Percentiles rank a stretch among this genome's conserved stretches.
Evolutionary conservation across 75 land plant genomes (phyloP).

Genomic region (Picea glauca): DNA sequence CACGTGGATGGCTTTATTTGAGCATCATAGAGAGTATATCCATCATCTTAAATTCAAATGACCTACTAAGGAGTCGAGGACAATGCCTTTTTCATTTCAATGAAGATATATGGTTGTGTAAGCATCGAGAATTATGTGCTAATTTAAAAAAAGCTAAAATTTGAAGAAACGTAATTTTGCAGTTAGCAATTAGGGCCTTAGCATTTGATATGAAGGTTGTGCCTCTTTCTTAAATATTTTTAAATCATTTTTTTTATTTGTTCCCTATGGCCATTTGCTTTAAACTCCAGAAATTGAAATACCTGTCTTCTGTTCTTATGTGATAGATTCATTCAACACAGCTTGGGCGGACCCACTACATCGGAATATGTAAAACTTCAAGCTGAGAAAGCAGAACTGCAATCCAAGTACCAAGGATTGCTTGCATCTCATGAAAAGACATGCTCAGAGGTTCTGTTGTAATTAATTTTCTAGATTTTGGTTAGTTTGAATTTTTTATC

Average conservation of each 20-base stretch:
- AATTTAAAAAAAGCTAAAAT: neutral
- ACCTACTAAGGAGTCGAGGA: too few species aligned
- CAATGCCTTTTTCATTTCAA: too few species aligned
- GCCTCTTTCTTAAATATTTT: neutral
- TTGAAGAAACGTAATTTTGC: neutral
- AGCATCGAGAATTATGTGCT: neutral
- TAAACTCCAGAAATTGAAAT: constrained; percentile 1
- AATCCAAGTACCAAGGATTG: constrained; percentile 67
- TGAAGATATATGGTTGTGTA: too few species aligned
- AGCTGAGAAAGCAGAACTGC: constrained; percentile 64
- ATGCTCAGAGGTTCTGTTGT: constrained; percentile 50
- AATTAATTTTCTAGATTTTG: neutral
- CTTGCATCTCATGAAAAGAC: constrained; percentile 45
- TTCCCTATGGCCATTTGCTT: neutral
- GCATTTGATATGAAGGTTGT: neutral
- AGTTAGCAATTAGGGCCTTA: neutral
- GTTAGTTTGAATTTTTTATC: neutral
- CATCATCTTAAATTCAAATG: too few species aligned
- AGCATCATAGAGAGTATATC: neutral
- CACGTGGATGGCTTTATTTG: neutral
- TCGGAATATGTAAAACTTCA: constrained; percentile 73
- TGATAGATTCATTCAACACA: constrained; percentile 78
- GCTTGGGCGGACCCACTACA: constrained; percentile 75
- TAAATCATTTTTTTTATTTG: neutral
- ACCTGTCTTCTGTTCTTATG: neutral